phyloP scores from a whole-genome alignment of 148 eudicot species.

The Bassia scoparia region DNA sequence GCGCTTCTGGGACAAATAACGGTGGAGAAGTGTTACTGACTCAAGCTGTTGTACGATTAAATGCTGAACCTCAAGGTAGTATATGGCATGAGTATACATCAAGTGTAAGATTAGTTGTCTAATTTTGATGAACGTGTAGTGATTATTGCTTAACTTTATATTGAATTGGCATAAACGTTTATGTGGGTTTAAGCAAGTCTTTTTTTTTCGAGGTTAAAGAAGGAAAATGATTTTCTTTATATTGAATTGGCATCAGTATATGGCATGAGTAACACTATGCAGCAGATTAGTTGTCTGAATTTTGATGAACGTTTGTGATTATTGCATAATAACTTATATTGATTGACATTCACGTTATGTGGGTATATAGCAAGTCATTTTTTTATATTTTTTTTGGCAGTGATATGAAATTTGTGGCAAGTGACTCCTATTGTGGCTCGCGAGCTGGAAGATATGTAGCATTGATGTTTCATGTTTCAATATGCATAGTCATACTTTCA shows the following conservation, averaged over 20 bases:
- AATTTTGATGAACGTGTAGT: too few relatives aligned
- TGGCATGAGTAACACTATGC: too few relatives aligned
- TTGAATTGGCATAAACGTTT: too few relatives aligned
- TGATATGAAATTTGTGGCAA: background rate
- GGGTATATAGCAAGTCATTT: background rate
- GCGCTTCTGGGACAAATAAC: slow-evolving; percentile 26
- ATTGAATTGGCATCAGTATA: too few relatives aligned
- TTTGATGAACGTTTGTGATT: too few relatives aligned
- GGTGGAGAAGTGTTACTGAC: slow-evolving; percentile 27
- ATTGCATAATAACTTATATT: background rate
- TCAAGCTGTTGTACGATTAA: slow-evolving; percentile 42
- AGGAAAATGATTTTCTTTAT: too few relatives aligned
- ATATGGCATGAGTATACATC: too few relatives aligned
- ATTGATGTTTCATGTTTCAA: background rate
- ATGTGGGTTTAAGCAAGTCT: too few relatives aligned
- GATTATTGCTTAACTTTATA: too few relatives aligned
- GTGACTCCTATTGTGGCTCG: background rate
- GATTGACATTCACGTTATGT: background rate
- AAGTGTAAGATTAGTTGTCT: too few relatives aligned
- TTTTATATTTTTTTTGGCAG: background rate
- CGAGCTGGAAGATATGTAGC: background rate
- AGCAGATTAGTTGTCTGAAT: too few relatives aligned
- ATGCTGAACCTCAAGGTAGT: slow-evolving; percentile 68
- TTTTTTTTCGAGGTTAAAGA: too few relatives aligned
- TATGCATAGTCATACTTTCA: background rate